Evolutionary conservation across 1,284 basidiomycete genomes (phyloP), one percentile per base, ranked within the genome.

Genomic region (Ganoderma boninense): DNA sequence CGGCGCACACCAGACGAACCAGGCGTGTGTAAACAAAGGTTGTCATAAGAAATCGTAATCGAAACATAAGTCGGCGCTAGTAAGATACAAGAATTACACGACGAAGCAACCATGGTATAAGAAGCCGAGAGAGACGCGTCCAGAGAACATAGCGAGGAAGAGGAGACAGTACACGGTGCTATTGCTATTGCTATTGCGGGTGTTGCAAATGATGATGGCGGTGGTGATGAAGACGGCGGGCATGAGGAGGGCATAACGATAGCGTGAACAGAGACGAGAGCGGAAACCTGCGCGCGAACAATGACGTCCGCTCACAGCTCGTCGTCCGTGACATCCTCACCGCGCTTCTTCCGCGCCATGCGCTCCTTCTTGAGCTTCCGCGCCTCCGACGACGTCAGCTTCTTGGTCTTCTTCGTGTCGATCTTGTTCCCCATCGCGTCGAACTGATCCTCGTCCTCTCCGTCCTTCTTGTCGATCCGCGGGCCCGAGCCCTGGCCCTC

Each of bases 341-440:
- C 94, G 71, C 88, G 87, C 88, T 95, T 95, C 81, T 91, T 91
- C 81, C 94, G 86, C 76, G 94, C 95, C 84, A 98, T 96, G 70
- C 97, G 94, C 76, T 97, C 96, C 91, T 98, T 98, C 95, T 97
- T 98, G 76, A 87, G 83, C 85, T 98, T 98, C 73, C 97, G 91
- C 67, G 89, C 88, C 81, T 98, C 97, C 54, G 89, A 81, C 35
- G 95, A 86, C 18, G 90, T 90, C 76, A 94, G 77, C 88, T 97
- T 98, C 88, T 93, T 96, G 80, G 83, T 80, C 90, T 97, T 97
- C 83, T 91, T 93, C 75, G 68, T 83, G 73, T 94, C 95, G 76
- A 97, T 88, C 89, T 97, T 97, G 93, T 98, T 97, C 72, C 97
- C 96, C 90, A 98, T 94, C 44, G 97, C 97, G 82, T 98, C 97